phyloP scores from a whole-genome alignment of 1,284 basidiomycete species.

The Marasmius tenuissimus region DNA sequence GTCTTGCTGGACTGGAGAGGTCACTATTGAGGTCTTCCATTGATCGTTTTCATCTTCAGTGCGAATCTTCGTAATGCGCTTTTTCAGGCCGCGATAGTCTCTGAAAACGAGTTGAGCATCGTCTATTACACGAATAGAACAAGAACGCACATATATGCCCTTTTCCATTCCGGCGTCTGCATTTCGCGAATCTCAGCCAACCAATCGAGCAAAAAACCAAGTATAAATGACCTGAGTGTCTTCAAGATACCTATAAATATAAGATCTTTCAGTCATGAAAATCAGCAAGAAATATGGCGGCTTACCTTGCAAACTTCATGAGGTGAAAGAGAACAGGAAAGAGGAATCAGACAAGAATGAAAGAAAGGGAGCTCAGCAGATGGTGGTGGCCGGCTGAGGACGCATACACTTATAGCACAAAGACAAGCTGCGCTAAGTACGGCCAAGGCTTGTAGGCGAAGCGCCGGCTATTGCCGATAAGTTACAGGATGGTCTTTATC shows the following conservation, averaged over 20 bases:
- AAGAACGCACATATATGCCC: slow-evolving; percentile 69
- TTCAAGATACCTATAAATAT: slow-evolving; percentile 53
- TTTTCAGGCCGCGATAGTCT: slow-evolving; percentile 74
- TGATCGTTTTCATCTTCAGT: slow-evolving; percentile 32
- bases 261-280: neutral
- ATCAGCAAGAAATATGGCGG: neutral
- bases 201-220: neutral
- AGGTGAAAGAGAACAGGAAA: neutral
- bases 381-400: neutral
- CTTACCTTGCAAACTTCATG: slow-evolving; percentile 61
- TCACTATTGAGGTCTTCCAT: slow-evolving; percentile 10
- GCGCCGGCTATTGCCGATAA: too few species aligned
- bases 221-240: slow-evolving; percentile 59
- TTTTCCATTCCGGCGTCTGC: slow-evolving; percentile 81
- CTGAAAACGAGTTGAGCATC: slow-evolving; percentile 33
- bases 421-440: too few species aligned
- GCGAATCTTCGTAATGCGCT: slow-evolving; percentile 59
- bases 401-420: too few species aligned
- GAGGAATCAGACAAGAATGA: neutral
- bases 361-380: neutral
- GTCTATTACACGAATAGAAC: slow-evolving; percentile 6
- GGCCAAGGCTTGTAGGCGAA: too few species aligned
- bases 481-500: too few species aligned
- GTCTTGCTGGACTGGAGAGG: neutral
- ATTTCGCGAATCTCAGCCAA: neutral